A percentile compares a stretch with the other conserved stretches of the same genome.
phyloP scores from a whole-genome alignment of 495 filamentous ascomycete genomes.

The Bathelium albidoporum region DNA sequence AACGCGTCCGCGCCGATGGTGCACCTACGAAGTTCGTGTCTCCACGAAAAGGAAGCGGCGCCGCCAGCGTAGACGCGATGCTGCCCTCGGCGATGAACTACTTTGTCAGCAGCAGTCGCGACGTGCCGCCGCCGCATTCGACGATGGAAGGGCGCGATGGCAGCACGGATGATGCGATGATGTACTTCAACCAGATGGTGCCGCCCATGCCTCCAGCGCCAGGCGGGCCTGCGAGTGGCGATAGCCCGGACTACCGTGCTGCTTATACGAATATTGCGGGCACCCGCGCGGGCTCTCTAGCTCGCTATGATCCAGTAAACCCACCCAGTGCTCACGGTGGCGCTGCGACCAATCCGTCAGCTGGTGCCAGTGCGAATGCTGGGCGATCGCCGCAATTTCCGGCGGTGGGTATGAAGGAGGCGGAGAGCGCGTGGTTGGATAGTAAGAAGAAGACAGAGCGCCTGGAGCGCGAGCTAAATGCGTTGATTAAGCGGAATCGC shows the following conservation, averaged over 20 bases:
- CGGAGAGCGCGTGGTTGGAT: slow-evolving; percentile 45
- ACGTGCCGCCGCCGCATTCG: not conserved
- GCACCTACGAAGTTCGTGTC: not conserved
- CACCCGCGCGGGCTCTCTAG: not conserved
- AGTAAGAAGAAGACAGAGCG: slow-evolving; percentile 59
- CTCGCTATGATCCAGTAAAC: not conserved
- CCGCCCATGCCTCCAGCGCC: slow-evolving; percentile 1
- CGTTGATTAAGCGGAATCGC: slow-evolving; percentile 52
- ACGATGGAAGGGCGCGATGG: not conserved
- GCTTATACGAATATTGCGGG: not conserved
- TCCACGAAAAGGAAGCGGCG: not conserved
- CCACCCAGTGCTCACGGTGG: not conserved
- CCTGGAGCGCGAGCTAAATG: slow-evolving; percentile 56
- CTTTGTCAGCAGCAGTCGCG: not conserved
- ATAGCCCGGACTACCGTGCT: not conserved
- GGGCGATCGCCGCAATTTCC: not conserved
- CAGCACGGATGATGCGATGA: slow-evolving; percentile 2
- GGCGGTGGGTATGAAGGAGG: slow-evolving; percentile 45
- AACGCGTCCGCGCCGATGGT: slow-evolving; percentile 31
- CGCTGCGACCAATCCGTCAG: not conserved
- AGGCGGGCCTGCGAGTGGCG: not conserved
- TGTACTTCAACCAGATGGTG: slow-evolving; percentile 8
- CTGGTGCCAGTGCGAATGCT: not conserved
- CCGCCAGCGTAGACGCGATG: not conserved
- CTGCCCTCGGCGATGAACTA: not conserved